Evolutionary conservation across 1,139 yeast species (phyloP), one percentile per base, ranked within the genome.

Genomic region (Blastobotrys ciferrii): DNA sequence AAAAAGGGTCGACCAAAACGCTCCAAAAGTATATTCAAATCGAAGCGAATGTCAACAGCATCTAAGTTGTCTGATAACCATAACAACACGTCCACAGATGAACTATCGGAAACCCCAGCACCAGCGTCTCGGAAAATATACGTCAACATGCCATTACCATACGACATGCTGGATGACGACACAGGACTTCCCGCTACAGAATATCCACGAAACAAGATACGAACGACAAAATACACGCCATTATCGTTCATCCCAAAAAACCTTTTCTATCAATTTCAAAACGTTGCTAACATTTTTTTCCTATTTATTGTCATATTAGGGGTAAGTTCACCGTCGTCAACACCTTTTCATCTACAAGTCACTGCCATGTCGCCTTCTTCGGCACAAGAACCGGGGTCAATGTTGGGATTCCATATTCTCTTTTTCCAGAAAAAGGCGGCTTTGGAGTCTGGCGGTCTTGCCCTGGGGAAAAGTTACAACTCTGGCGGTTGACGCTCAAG

Each of bases 141-240:
- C 51, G 77, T 83, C 72, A 87, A 87, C 65, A 69, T 78, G 64
- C 74, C 76, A 2, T 69, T 87, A 35, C 95, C 95, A 0, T 74
- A 70, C n/a, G 77, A 78, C 38, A 69, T 72, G 61, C 53, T 78
- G 32, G 86, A 84, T 58, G 78, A 75, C 19, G 76, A 77, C 11
- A 85, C 75, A 69, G 59, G 65, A 12, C 53, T 52, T 35, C 65
- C 67, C 11, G 32, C 44, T 30, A 54, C 46, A 13, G 57, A 63
- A 7, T 89, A 84, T 63, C 81, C 92, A 1, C 75, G 95, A 64
- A 89, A 89, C 71, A 89, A 89, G 66, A 87, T 89, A 58, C 80
- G 96, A 72, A 88, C 97, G 1, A 88, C 97, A 6, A 89, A 87
- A 70, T 89, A 89, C 67, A 88, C 96, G 14, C 95, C 96, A 3